A percentile compares a stretch with the other conserved stretches of the same genome.
These are phyloP conservation scores for Quercus robur DNA, from an alignment of 306 rosid genomes.

Conservation along the genomic window DNA sequence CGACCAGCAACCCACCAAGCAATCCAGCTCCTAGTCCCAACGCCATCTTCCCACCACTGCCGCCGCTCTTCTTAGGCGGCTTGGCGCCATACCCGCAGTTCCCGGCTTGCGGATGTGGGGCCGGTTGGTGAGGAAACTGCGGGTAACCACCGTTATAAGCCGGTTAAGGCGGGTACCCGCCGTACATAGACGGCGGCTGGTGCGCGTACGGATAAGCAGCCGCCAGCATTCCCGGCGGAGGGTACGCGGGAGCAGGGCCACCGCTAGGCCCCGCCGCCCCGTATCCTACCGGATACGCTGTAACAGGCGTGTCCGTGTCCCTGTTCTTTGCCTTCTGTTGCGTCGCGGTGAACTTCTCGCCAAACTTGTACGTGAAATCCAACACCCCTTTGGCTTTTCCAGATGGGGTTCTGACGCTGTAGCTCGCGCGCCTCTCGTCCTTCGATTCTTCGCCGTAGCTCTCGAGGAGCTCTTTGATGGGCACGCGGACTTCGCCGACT, in stretches of 20 bases:
- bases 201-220: constrained; percentile 8
- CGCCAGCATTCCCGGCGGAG: constrained; percentile 11
- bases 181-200: constrained; percentile 12
- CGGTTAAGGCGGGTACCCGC: neutral
- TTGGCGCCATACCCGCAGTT: neutral
- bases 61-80: neutral
- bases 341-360: constrained; percentile 38
- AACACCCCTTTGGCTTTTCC: constrained; percentile 37
- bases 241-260: neutral
- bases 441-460: neutral
- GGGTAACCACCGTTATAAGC: neutral
- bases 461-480: constrained; percentile 37
- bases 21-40: neutral
- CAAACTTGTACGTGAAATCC: constrained; percentile 40
- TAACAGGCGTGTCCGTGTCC: constrained; percentile 7
- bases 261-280: constrained; percentile 28
- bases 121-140: neutral
- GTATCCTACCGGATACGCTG: constrained; percentile 39
- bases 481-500: constrained; percentile 37
- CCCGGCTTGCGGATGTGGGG: neutral
- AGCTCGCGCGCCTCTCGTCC: constrained; percentile 11
- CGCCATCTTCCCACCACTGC: neutral
- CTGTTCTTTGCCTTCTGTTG: constrained; percentile 1
- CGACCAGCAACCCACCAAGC: neutral
- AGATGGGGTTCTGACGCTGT: constrained; percentile 23